Evolutionary conservation across 2,329 filamentous ascomycete species (phyloP).

Genomic region (Fusarium goolgardi): DNA sequence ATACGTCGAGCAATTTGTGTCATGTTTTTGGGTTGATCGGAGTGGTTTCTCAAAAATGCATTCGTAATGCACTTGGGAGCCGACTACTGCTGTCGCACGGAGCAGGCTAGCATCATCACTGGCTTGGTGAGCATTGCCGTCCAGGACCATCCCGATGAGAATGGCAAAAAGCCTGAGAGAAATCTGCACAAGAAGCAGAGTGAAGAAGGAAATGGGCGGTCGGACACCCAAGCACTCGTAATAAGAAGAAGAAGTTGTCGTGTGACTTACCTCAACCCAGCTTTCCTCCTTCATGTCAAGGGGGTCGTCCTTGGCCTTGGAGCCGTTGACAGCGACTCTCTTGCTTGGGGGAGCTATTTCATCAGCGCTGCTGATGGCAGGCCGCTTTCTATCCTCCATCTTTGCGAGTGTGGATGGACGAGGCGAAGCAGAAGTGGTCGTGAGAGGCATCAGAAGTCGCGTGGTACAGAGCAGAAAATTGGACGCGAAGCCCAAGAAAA

Average conservation of each 20-base stretch:
- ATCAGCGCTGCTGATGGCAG: conserved; percentile 81
- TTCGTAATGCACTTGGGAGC: conserved; percentile 43
- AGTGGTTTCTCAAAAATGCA: conserved; percentile 41
- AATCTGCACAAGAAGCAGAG: conserved; percentile 24
- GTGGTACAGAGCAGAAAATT: conserved; percentile 54
- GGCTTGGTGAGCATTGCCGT: conserved; percentile 53
- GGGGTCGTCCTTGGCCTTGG: conserved; percentile 66
- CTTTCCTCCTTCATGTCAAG: conserved; percentile 68
- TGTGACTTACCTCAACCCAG: conserved; percentile 73
- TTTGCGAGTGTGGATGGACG: conserved; percentile 86
- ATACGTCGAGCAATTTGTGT: conserved; percentile 41
- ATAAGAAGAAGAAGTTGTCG: conserved; percentile 46
- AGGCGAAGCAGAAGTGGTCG: conserved; percentile 77
- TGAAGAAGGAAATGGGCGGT: conserved; percentile 21
- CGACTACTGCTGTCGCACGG: conserved; percentile 49
- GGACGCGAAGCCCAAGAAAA: conserved; percentile 52
- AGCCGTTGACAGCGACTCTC: conserved; percentile 89
- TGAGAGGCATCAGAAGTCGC: conserved; percentile 84
- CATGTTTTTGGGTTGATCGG: conserved; percentile 32
- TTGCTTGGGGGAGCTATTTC: conserved; percentile 91
- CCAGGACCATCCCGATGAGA: conserved; percentile 48
- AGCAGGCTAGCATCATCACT: conserved; percentile 52
- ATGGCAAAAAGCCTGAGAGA: conserved; percentile 43
- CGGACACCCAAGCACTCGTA: conserved; percentile 28
- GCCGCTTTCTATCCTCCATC: conserved; percentile 99